Evolutionary conservation across 352 stramenopile species (phyloP).

Genomic region (Hyaloperonospora arabidopsidis): DNA sequence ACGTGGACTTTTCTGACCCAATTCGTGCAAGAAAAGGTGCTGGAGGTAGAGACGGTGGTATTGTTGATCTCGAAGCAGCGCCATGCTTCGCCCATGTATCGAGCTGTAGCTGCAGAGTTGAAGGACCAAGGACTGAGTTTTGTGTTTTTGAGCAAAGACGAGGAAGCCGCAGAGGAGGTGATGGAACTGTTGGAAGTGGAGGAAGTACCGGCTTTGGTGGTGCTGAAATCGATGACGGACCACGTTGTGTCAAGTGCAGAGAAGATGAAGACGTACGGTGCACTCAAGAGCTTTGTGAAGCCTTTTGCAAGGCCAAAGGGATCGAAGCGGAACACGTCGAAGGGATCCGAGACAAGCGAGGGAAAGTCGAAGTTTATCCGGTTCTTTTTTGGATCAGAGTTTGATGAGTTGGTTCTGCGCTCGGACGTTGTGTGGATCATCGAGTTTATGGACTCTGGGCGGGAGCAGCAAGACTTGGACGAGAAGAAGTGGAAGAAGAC

Average conservation of each 20-base stretch:
- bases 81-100: constrained; percentile 49
- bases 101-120: constrained; percentile 55
- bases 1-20: constrained; percentile 22
- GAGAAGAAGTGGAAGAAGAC: constrained; percentile 44
- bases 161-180: constrained; percentile 27
- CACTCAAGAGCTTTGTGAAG: constrained; percentile 49
- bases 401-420: constrained; percentile 42
- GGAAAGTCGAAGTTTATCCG: constrained; percentile 19
- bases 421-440: constrained; percentile 63
- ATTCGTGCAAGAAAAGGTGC: constrained; percentile 15
- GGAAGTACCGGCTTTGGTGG: constrained; percentile 40
- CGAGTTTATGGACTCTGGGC: constrained; percentile 38
- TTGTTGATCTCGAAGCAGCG: constrained; percentile 62
- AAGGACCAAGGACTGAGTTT: constrained; percentile 39
- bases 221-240: constrained; percentile 34
- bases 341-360: constrained; percentile 7
- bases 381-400: constrained; percentile 38
- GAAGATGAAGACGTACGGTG: constrained; percentile 47
- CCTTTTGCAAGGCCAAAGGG: constrained; percentile 29
- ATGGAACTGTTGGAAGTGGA: constrained; percentile 28
- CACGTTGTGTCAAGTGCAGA: constrained; percentile 25
- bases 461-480: constrained; percentile 21
- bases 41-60: constrained; percentile 23
- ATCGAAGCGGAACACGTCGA: constrained; percentile 2
- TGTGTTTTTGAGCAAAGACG: constrained; percentile 39